phyloP scores from a whole-genome alignment of 2,329 filamentous ascomycete species.

The Clonostachys chloroleuca region DNA sequence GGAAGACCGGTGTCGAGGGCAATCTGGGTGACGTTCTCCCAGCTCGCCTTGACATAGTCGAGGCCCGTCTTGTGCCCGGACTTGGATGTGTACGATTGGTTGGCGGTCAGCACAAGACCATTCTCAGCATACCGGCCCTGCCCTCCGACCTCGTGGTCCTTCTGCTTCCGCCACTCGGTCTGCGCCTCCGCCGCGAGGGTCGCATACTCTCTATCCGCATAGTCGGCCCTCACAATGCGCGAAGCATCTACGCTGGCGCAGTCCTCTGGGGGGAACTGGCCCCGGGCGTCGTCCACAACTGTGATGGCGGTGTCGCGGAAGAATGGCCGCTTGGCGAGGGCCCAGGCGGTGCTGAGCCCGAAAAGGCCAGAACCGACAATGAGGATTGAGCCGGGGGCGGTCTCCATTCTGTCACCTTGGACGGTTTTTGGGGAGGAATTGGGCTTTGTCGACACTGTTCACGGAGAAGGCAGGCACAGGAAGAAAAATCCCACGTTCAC shows the following conservation, averaged over 20 bases:
- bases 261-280: constrained; percentile 56
- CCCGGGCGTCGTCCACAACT: constrained; percentile 50
- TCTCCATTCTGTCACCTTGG: constrained; percentile 14
- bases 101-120: constrained; percentile 62
- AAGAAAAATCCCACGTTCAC: too few relatives aligned
- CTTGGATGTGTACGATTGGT: constrained; percentile 26
- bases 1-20: constrained; percentile 28
- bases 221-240: constrained; percentile 69
- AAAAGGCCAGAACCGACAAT: constrained; percentile 68
- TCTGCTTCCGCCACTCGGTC: constrained; percentile 59
- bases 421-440: too few relatives aligned
- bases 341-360: constrained; percentile 58
- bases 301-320: constrained; percentile 52
- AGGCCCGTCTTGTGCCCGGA: constrained; percentile 36
- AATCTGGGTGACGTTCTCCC: constrained; percentile 55
- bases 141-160: constrained; percentile 50
- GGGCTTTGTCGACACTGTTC: too few relatives aligned
- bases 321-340: constrained; percentile 58
- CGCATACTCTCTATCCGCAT: constrained; percentile 75
- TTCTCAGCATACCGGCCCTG: constrained; percentile 66
- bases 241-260: constrained; percentile 59
- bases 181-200: constrained; percentile 69
- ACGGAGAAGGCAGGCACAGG: too few relatives aligned
- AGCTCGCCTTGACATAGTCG: constrained; percentile 56
- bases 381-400: constrained; percentile 47